Evolutionary conservation across 1,284 basidiomycete genomes (phyloP).

Genomic region (Rhodotorula sp.): DNA sequence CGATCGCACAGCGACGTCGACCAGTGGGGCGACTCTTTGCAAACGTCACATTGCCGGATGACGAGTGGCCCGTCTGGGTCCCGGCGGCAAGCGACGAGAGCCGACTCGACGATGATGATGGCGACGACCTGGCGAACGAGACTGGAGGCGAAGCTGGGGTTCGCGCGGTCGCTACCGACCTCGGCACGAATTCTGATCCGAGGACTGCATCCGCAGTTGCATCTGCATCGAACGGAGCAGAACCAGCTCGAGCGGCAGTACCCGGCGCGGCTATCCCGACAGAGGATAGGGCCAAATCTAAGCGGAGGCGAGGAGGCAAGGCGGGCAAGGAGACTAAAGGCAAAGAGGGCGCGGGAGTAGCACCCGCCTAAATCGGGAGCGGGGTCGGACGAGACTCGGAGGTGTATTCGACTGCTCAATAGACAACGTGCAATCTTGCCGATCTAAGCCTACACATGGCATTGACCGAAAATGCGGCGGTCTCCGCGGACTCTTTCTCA

Average conservation of each 20-base stretch:
- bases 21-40: slow-evolving; percentile 4
- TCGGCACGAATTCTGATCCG: not conserved
- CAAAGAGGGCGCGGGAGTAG: not conserved
- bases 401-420: not conserved
- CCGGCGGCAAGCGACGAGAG: not conserved
- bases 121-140: not conserved
- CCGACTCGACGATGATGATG: slow-evolving; percentile 9
- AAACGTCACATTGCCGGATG: not conserved
- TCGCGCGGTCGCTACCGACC: not conserved
- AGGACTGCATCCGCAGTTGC: not conserved
- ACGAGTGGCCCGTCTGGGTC: slow-evolving; percentile 1
- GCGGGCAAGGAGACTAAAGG: not conserved
- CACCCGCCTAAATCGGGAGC: too few relatives aligned
- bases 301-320: slow-evolving; percentile 4
- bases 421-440: not conserved
- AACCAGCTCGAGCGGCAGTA: not conserved
- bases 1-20: not conserved
- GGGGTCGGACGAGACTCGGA: too few relatives aligned
- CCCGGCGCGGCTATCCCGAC: not conserved
- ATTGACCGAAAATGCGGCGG: too few relatives aligned
- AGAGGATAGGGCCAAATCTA: not conserved
- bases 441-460: too few relatives aligned
- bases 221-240: too few relatives aligned
- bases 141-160: not conserved
- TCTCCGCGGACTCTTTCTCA: too few relatives aligned